A percentile compares a stretch with the other conserved stretches of the same genome.
These are phyloP conservation scores for Cupressus sempervirens DNA, from an alignment of 75 land plant genomes.

Conservation along the genomic window DNA sequence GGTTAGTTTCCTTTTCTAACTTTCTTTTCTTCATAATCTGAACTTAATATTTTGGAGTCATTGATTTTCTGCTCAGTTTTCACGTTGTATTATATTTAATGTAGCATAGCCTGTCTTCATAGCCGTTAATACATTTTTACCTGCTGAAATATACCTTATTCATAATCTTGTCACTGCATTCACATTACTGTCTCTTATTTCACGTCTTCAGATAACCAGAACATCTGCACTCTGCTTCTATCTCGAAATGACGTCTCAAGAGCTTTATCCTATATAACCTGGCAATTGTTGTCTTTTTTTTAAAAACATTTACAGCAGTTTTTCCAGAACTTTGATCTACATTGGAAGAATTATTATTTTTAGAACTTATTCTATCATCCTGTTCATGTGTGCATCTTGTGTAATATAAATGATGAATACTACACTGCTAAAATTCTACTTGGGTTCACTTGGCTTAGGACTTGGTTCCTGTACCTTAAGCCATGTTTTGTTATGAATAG, in stretches of 20 bases:
- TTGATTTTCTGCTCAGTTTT: background rate
- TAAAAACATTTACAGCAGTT: background rate
- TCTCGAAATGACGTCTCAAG: background rate
- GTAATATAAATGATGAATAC: background rate
- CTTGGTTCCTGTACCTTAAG: too few relatives aligned
- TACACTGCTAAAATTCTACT: too few relatives aligned
- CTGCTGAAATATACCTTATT: background rate
- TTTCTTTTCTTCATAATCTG: background rate
- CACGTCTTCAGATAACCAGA: background rate
- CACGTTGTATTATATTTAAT: background rate
- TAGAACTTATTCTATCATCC: background rate
- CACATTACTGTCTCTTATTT: background rate
- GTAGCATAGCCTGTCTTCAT: background rate
- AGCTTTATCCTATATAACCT: background rate
- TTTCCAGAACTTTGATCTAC: background rate
- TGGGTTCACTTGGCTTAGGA: too few relatives aligned
- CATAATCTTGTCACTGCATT: background rate
- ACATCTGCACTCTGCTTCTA: background rate
- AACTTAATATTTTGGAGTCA: background rate
- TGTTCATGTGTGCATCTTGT: background rate
- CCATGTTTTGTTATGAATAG: too few relatives aligned
- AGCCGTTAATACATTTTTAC: background rate
- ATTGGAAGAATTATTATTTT: background rate
- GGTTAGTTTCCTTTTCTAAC: background rate
- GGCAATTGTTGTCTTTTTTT: background rate